phyloP scores from a whole-genome alignment of 257 asterid species.

The Solanum etuberosum region DNA sequence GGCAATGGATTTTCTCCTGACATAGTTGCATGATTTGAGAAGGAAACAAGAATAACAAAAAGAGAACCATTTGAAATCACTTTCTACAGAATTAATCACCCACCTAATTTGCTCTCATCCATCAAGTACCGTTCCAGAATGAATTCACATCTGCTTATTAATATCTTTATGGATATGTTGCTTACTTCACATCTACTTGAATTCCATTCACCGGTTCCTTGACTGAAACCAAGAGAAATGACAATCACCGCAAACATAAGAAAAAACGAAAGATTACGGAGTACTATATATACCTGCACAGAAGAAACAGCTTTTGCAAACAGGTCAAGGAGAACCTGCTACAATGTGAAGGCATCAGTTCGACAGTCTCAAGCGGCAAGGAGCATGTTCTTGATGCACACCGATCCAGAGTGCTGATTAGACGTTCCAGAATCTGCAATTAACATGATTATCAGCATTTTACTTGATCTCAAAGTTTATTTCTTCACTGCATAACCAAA shows the following conservation, averaged over 20 bases:
- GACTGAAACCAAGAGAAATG: constrained; percentile 42
- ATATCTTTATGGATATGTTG: constrained; percentile 47
- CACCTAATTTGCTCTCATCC: constrained; percentile 80
- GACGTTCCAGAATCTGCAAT: constrained; percentile 60
- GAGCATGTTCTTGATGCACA: constrained; percentile 95
- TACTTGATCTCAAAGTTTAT: not conserved
- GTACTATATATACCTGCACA: constrained; percentile 51
- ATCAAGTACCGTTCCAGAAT: constrained; percentile 64
- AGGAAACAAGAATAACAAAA: not conserved
- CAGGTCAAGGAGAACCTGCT: constrained; percentile 95
- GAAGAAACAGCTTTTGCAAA: constrained; percentile 80
- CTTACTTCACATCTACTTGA: constrained; percentile 57
- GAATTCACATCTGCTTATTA: constrained; percentile 77
- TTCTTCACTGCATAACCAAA: not conserved
- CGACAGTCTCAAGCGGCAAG: constrained; percentile 90
- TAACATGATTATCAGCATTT: not conserved
- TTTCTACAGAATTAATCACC: constrained; percentile 2
- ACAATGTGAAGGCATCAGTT: constrained; percentile 94
- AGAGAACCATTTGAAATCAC: not conserved
- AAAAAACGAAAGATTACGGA: not conserved
- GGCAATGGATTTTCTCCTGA: constrained; percentile 80
- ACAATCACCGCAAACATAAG: not conserved
- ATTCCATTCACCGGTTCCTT: constrained; percentile 44
- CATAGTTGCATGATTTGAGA: constrained; percentile 2
- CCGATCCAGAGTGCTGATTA: constrained; percentile 78